phyloP scores from a whole-genome alignment of 148 eudicot species.

The Persicaria tinctoria region DNA sequence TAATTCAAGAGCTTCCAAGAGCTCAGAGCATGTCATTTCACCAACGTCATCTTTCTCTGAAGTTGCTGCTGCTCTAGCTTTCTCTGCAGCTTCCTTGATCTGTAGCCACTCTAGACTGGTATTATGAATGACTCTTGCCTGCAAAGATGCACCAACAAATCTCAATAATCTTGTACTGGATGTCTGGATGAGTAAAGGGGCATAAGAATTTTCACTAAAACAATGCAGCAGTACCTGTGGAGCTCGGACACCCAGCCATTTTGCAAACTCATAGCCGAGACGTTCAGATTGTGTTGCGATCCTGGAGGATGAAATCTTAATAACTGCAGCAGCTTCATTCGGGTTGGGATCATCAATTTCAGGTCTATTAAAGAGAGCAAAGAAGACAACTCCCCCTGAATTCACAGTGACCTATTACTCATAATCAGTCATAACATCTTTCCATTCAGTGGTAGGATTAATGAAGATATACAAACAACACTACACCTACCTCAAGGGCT shows the following conservation, averaged over 20 bases:
- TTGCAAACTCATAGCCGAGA: constrained; percentile 95
- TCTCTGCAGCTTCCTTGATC: constrained; percentile 93
- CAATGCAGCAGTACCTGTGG: constrained; percentile 63
- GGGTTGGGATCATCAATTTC: constrained; percentile 38
- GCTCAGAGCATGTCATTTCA: constrained; percentile 92
- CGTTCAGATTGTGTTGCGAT: constrained; percentile 99
- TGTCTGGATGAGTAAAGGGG: neutral
- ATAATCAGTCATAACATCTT: constrained; percentile 10
- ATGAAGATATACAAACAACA: constrained; percentile 5
- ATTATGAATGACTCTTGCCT: constrained; percentile 95
- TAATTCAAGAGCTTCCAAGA: constrained; percentile 98
- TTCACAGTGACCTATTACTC: constrained; percentile 79
- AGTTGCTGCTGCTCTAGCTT: constrained; percentile 63
- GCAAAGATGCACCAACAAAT: constrained; percentile 12
- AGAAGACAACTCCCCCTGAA: constrained; percentile 99
- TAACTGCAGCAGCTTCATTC: constrained; percentile 91
- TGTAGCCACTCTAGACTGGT: constrained; percentile 74
- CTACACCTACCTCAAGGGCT: constrained; percentile 62
- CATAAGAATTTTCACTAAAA: constrained; percentile 9
- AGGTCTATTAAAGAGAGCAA: constrained; percentile 71
- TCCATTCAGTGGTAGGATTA: neutral
- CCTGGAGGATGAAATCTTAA: constrained; percentile 92
- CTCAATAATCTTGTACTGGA: constrained; percentile 11
- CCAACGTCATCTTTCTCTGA: constrained; percentile 76
- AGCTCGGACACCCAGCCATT: constrained; percentile 85